Base-by-base conservation (phyloP, 495 filamentous ascomycete species). In the Hypomontagnella monticulosa region DNA sequence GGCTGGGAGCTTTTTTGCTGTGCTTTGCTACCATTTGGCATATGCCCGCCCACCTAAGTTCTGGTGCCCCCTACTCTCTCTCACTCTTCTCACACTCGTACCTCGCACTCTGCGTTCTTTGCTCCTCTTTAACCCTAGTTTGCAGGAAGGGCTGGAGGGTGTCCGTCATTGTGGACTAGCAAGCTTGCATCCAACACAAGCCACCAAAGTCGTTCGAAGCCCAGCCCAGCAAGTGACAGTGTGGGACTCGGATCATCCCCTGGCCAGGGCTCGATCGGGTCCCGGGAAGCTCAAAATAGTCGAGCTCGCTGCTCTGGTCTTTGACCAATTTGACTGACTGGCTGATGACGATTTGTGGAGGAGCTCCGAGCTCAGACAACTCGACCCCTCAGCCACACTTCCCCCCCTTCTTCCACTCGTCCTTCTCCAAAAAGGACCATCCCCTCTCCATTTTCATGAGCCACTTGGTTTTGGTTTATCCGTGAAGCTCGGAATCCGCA, bases 381-480 rank as follows among this genome's bases (percentile, higher is more conserved):
- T 34, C 49, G n/a, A 27, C 23, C 23, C 33, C 23, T 32, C 61
- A 68, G 65, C 65, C 65, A 68, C 65, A 68, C 47, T 48, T 58
- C 34, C 46, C 30, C 14, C 30, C 34, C 32, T 23, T 36, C 14
- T 42, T 8, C 7, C 15, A 41, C 9, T 50, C n/a, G 7, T 34
- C 43, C 23, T 57, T 30, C 41, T 41, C 53, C 42, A 53, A 19
- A 19, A n/a, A 38, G 33, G 34, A 57, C 14, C 16, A 18, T 57
- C 36, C 14, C 32, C 52, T 59, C 59, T 54, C 54, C 54, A 44
- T 56, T 56, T 46, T 41, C 36, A 49, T 54, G 32, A 68, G 65
- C 65, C 65, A 68, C 65, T 60, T 59, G 59, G 48, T 63, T 68
- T 63, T 55, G 50, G 40, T 61, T 62, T 63, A 59, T 43, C 55